These are phyloP conservation scores for Cladophialophora exuberans DNA, from an alignment of 2,329 filamentous ascomycete genomes.

Conservation along the genomic window DNA sequence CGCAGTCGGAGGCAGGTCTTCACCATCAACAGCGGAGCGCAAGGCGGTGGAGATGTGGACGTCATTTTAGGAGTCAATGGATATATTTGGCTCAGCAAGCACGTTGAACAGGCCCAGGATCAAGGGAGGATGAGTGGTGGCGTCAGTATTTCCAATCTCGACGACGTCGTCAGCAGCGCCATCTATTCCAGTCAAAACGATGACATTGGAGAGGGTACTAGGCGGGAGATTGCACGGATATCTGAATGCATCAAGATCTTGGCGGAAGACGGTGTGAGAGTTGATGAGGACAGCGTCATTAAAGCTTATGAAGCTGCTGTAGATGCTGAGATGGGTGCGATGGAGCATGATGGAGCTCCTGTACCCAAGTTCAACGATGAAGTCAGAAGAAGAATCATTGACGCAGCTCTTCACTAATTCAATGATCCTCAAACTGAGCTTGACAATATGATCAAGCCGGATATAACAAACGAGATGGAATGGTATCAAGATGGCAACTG, in stretches of 20 bases:
- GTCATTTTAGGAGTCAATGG: constrained; percentile 93
- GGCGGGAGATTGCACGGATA: constrained; percentile 85
- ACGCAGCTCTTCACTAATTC: constrained; percentile 29
- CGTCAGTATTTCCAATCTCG: constrained; percentile 76
- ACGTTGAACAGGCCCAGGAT: constrained; percentile 64
- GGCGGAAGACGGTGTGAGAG: constrained; percentile 77
- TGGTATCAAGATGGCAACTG: no score
- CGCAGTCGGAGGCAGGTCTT: constrained; percentile 84
- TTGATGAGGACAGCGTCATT: constrained; percentile 88
- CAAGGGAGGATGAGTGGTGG: constrained; percentile 34
- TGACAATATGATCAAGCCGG: no score
- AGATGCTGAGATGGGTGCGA: constrained; percentile 60
- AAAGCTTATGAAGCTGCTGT: constrained; percentile 80
- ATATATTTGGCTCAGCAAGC: constrained; percentile 93
- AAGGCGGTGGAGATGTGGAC: constrained; percentile 64
- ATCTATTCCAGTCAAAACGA: constrained; percentile 98
- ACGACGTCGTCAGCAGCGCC: constrained; percentile 80
- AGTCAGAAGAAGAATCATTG: constrained; percentile 29
- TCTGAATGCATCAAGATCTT: constrained; percentile 80
- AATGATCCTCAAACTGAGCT: background rate
- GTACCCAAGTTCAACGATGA: constrained; percentile 24
- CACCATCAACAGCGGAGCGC: constrained; percentile 62
- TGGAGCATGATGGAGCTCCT: constrained; percentile 35
- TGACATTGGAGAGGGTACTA: constrained; percentile 72
- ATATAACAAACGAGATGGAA: no score